These are phyloP conservation scores for Pseudogymnoascus sp. DNA, from an alignment of 2,329 filamentous ascomycete genomes.

Conservation along the genomic window DNA sequence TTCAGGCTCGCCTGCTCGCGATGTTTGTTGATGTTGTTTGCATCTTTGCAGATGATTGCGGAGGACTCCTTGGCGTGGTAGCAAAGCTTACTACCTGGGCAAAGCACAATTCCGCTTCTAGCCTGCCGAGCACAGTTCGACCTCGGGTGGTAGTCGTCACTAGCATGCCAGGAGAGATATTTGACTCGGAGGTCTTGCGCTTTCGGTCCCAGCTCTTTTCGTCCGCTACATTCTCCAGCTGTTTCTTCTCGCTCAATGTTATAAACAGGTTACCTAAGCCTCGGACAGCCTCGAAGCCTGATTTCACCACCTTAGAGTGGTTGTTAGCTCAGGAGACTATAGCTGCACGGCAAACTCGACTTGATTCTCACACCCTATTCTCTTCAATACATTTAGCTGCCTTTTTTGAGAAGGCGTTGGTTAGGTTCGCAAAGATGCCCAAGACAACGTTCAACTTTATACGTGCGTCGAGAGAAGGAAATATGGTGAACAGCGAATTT, in stretches of 20 bases:
- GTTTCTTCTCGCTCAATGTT: constrained; percentile 16
- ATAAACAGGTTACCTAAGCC: constrained; percentile 11
- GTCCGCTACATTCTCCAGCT: constrained; percentile 13
- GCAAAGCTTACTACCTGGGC: constrained; percentile 16
- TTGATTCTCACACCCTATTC: constrained; percentile 15
- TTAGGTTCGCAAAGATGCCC: constrained; percentile 10
- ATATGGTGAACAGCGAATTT: constrained; percentile 13
- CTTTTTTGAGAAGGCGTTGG: constrained; percentile 16
- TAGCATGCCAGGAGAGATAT: constrained; percentile 11
- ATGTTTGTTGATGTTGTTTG: constrained; percentile 22
- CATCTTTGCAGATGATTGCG: constrained; percentile 22
- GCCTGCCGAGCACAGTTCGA: constrained; percentile 13
- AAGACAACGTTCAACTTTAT: constrained; percentile 18
- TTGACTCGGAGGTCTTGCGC: constrained; percentile 11
- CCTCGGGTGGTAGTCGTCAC: constrained; percentile 16
- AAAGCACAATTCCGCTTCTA: constrained; percentile 17
- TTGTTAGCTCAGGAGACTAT: constrained; percentile 14
- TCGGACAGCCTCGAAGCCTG: not conserved
- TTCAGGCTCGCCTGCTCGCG: constrained; percentile 17
- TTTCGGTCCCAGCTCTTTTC: constrained; percentile 13
- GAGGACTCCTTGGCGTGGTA: constrained; percentile 15
- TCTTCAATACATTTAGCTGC: constrained; percentile 15
- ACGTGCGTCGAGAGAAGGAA: constrained; percentile 11
- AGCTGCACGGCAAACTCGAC: constrained; percentile 10
- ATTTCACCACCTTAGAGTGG: constrained; percentile 12